These are phyloP conservation scores for Colletotrichum lupini DNA, from an alignment of 2,329 filamentous ascomycete genomes.

Conservation along the genomic window DNA sequence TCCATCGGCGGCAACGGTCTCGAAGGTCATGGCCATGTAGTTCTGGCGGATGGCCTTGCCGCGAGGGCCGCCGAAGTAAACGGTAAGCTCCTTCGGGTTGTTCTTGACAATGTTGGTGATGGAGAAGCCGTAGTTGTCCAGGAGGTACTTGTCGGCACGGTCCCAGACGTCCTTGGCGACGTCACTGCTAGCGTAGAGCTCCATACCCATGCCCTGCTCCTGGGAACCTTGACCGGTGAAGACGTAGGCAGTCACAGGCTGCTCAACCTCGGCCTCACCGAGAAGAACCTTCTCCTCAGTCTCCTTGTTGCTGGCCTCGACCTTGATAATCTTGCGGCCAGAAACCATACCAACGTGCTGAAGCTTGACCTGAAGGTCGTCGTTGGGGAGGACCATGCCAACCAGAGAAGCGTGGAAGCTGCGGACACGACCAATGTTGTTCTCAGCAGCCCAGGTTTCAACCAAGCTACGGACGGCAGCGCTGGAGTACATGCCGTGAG, in stretches of 20 bases:
- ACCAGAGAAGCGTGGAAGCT: constrained; percentile 97
- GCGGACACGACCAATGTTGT: constrained; percentile 95
- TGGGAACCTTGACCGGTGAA: constrained; percentile 99
- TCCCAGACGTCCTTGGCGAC: constrained; percentile 99
- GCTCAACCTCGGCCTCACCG: constrained; percentile 96
- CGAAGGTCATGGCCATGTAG: constrained; percentile 99
- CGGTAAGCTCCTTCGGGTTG: constrained; percentile 98
- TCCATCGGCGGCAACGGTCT: constrained; percentile 93
- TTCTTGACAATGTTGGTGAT: constrained; percentile 99
- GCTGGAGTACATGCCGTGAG: constrained; percentile 99
- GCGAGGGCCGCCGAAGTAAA: constrained; percentile 96
- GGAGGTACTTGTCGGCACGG: constrained; percentile 94
- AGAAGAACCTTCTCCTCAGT: constrained; percentile 96
- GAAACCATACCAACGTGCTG: constrained; percentile 98
- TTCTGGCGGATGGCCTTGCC: constrained; percentile 98
- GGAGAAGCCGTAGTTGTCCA: constrained; percentile 98
- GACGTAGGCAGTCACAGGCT: constrained; percentile 95
- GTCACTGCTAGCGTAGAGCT: constrained; percentile 90
- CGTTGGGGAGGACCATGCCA: constrained; percentile 98
- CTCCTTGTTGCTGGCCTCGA: constrained; percentile 95
- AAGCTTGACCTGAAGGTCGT: constrained; percentile 92
- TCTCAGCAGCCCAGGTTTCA: constrained; percentile 99
- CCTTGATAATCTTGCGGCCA: constrained; percentile 99
- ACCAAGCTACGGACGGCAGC: constrained; percentile 95
- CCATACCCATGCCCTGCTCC: constrained; percentile 99